Base-by-base conservation (phyloP, 257 asterid species). In the Solanum gracilifrons region DNA sequence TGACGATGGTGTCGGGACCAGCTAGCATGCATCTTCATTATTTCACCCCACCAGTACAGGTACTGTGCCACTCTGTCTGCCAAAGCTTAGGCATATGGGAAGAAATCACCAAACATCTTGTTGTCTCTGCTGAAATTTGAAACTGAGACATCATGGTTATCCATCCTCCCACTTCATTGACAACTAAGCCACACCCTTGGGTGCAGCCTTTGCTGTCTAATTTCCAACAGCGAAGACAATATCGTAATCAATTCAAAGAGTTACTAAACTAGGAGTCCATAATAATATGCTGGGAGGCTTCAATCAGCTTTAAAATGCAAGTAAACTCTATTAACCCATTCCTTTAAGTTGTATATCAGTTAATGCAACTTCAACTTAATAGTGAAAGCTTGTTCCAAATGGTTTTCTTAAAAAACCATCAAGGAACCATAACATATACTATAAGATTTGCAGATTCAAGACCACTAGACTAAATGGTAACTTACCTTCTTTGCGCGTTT, bases 401-500 rank as follows among this genome's bases (percentile, higher is more conserved):
- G 3, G n/a, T 41, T 77, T 25, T 77, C 6, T 13, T 25, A 21
- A 43, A 8, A 27, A 77, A 27, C 1, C 64, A 80, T 80, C 85
- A 80, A 77, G 5, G 2, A 27, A 46, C 7, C 11, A 2, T 29
- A 48, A 29, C 68, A 46, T 46, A 29, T 80, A 46, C 98, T 93
- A 93, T 71, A 43, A 66, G 86, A 62, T 68, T 29, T 86, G 51
- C 36, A 64, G 12, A 85, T 69, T 32, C 33, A 73, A 23, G 46
- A 77, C 25, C 88, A 73, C 46, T 32, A 32, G 13, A 46, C 25
- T 37, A 33, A 71, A 86, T 55, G 68, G 88, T 25, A 32, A 23
- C 46, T 82, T 92, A 97, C 99, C 99, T 92, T 95, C 92, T 96
- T 96, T 76, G 98, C 99, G 85, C 99, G 97, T 90, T 97, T 97